Evolutionary conservation across 2,329 filamentous ascomycete species (phyloP), one percentile per base, ranked within the genome.

Genomic region (Blastomyces gilchristii): DNA sequence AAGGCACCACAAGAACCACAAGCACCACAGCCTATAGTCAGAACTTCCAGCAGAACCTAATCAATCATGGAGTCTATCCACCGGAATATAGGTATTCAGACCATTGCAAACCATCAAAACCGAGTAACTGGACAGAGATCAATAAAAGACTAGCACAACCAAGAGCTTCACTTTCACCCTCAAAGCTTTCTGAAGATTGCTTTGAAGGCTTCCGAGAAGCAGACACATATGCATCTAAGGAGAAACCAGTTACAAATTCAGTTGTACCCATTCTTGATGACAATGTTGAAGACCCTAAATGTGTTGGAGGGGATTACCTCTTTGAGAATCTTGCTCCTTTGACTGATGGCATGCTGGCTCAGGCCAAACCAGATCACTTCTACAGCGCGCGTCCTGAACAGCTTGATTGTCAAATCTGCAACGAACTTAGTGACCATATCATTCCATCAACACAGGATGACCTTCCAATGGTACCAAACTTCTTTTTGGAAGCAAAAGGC

Each of bases 301-400:
- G 69, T 62, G 41, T 64, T 25, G 65, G 58, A 58, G 67, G 69
- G 41, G 68, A 71, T 45, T 67, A 72, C 8, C 41, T 65, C 3
- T 78, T 79, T 62, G 64, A 53, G 28, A 76, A 77, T 62, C 72
- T 79, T 54, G 67, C 71, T n/a, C 68, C 65, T 50, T 68, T 80
- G 37, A 76, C 72, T 2, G 69, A 76, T 62, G 68, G 69, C 1
- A 71, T 67, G 53, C 54, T 68, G 18, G 60, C 57, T 14, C 58
- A 62, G 16, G 69, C 39, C 39, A 74, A 74, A 58, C 71, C 69
- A 39, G 71, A 75, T 66, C 62, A 69, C 39, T 41, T 41, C 39
- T 12, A 41, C 39, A 6, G 39, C 39, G 39, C 39, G 39, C 39
- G 39, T 41, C 39, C 39, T 41, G 39, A 41, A 41, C 39, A 41